Evolutionary conservation across 148 eudicot genomes (phyloP), one percentile per base, ranked within the genome.

Genomic region (Chenopodium formosanum): DNA sequence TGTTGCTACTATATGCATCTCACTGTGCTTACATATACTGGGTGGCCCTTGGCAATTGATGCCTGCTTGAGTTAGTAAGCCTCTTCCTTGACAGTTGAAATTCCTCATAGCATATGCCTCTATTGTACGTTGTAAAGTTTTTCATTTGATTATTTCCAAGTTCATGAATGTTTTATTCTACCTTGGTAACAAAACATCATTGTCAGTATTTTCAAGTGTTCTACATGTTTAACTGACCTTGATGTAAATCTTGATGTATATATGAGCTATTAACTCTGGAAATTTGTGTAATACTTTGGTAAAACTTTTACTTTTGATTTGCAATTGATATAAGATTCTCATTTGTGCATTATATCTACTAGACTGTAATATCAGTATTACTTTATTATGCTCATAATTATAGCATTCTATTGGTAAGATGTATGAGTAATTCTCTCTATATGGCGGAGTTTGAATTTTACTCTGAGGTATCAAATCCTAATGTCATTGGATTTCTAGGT

Each of bases 21-120:
- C 96, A 17, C 34, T 97, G 46, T 97, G 94, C 82, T 87, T 97
- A 86, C 95, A 92, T 77, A 81, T 92, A 46, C 70, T 97, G 47
- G 89, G 86, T 58, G 83, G 94, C 77, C 85, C 87, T 37, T 86
- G 94, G 96, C 77, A 86, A 65, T 87, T 97, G 88, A 84, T 86
- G 75, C 87, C 92, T 81, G 89, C 86, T 16, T 91, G 83, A 85
- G 60, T 48, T 75, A 50, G n/a, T 83, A 53, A 53, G 66, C 25
- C 20, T 62, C 48, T 23, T 20, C n/a, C 31, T 27, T 7, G 7
- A 8, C 25, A 27, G 60, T 4, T 40, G 7, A 1, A 22, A 22
- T 19, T 67, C 11, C 12, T 71, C 13, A 48, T 44, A 22, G 25
- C 22, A 6, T 60, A 46, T 10, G 67, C 56, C 27, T 64, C 46